Percentiles rank a stretch among this genome's conserved stretches.
Conservation (phyloP, 2,329 filamentous ascomycete species). For the Taxawa tesnikishii region DNA sequence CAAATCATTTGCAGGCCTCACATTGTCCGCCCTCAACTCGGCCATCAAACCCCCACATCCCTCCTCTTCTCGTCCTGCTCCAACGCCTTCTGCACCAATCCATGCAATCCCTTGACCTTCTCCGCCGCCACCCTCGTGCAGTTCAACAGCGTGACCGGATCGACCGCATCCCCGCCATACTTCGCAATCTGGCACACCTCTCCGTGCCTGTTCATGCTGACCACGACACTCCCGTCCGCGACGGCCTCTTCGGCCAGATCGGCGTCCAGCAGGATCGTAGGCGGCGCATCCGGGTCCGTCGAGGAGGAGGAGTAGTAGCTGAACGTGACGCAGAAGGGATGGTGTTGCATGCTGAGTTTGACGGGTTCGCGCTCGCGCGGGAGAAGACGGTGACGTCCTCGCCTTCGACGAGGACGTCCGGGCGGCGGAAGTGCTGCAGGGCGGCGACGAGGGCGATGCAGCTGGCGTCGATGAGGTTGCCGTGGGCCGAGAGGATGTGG, state of each 20-base stretch:
- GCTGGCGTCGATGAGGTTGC: slow-evolving; percentile 73
- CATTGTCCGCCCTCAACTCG: slow-evolving; percentile 76
- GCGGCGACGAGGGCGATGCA: slow-evolving; percentile 82
- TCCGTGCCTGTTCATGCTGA: slow-evolving; percentile 80
- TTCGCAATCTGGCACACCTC: slow-evolving; percentile 90
- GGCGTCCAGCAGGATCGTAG: slow-evolving; percentile 58
- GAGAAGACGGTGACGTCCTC: slow-evolving; percentile 77
- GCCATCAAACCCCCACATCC: slow-evolving; percentile 69
- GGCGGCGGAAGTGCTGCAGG: slow-evolving; percentile 80
- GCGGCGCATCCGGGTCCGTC: too few species aligned
- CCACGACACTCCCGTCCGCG: slow-evolving; percentile 58
- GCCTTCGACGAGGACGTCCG: slow-evolving; percentile 76
- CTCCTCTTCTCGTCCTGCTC: slow-evolving; percentile 66
- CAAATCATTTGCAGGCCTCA: too few species aligned
- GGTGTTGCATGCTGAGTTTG: slow-evolving; percentile 79
- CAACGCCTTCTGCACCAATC: slow-evolving; percentile 59
- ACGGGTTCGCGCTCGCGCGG: slow-evolving; percentile 80
- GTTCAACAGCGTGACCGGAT: slow-evolving; percentile 64
- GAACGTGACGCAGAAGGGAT: slow-evolving; percentile 84
- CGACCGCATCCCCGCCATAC: slow-evolving; percentile 69
- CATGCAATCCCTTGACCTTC: slow-evolving; percentile 71
- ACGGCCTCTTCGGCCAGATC: slow-evolving; percentile 66
- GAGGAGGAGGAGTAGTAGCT: slow-evolving; percentile 79
- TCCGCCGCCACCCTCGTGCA: slow-evolving; percentile 63
- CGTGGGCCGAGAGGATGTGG: slow-evolving; percentile 83